Conservation (phyloP, 768 basidiomycete genomes). For the Boletales sp. region DNA sequence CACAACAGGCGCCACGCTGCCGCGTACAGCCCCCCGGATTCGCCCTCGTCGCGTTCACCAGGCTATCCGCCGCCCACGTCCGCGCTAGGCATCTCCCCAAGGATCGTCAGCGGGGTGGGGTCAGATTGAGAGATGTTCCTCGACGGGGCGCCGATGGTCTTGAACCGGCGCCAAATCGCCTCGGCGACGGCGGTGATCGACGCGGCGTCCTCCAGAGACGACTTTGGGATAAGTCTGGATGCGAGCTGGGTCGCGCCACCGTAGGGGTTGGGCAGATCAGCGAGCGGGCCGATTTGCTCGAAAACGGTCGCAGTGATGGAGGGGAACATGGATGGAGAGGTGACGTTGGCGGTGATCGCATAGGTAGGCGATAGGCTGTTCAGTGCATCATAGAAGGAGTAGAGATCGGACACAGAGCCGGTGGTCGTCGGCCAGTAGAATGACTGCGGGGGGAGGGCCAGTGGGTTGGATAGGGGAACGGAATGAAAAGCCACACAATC, state of each 20-base stretch:
- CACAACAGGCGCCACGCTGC: slow-evolving; percentile 13
- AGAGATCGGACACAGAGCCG: no score
- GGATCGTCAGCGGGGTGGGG: background rate
- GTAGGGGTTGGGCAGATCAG: slow-evolving; percentile 9
- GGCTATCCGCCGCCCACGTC: background rate
- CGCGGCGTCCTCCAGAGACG: slow-evolving; percentile 1
- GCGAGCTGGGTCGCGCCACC: slow-evolving; percentile 7
- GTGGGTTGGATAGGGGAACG: slow-evolving; percentile 6
- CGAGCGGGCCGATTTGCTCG: slow-evolving; percentile 1
- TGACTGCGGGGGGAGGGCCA: background rate
- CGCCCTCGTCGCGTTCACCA: slow-evolving; percentile 13
- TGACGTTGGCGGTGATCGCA: no score
- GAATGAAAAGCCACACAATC: no score
- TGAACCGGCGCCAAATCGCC: slow-evolving; percentile 14
- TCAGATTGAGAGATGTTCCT: background rate
- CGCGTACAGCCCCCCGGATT: slow-evolving; percentile 18
- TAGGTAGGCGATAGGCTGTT: no score
- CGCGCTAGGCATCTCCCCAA: slow-evolving; percentile 13
- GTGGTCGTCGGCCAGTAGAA: no score
- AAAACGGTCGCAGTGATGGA: slow-evolving; percentile 6
- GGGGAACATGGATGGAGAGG: background rate
- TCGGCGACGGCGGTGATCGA: slow-evolving; percentile 7
- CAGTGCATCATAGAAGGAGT: no score
- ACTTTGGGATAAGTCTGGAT: slow-evolving; percentile 14
- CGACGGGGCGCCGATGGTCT: background rate